A percentile compares a stretch with the other conserved stretches of the same genome.
Conservation (phyloP, 2,329 filamentous ascomycete species). For the Fusarium sp. region DNA sequence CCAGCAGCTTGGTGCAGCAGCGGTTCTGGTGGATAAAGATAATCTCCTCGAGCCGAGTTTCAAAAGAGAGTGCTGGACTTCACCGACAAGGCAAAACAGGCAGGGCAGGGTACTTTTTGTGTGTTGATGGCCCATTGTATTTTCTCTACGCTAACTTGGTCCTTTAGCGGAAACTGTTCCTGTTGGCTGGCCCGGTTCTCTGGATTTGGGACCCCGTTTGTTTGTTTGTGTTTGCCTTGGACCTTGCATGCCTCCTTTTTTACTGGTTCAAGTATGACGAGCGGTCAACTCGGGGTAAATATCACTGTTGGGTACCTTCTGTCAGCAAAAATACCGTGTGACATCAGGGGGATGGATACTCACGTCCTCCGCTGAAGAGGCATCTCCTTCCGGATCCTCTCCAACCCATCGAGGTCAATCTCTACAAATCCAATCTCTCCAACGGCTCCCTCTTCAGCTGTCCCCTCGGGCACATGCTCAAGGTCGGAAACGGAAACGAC, state of each 20-base stretch:
- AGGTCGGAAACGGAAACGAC: constrained; percentile 57
- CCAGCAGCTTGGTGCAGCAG: constrained; percentile 14
- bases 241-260: not conserved
- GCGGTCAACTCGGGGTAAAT: constrained; percentile 37
- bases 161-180: not conserved
- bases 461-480: constrained; percentile 41
- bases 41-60: constrained; percentile 27
- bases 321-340: not conserved
- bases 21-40: not conserved
- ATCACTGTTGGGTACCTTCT: constrained; percentile 21
- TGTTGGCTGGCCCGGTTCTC: not conserved
- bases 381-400: constrained; percentile 62
- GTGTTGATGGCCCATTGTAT: not conserved
- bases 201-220: not conserved
- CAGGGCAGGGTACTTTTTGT: not conserved
- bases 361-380: constrained; percentile 63
- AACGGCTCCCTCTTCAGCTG: constrained; percentile 49
- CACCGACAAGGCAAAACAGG: not conserved
- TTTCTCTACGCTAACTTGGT: not conserved
- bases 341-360: constrained; percentile 46
- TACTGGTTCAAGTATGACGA: not conserved
- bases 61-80: not conserved
- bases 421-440: constrained; percentile 65
- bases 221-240: not conserved
- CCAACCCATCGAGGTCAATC: constrained; percentile 60